Evolutionary conservation across 169 alveolate genomes (phyloP).

Genomic region (Amoebophrya sp.): DNA sequence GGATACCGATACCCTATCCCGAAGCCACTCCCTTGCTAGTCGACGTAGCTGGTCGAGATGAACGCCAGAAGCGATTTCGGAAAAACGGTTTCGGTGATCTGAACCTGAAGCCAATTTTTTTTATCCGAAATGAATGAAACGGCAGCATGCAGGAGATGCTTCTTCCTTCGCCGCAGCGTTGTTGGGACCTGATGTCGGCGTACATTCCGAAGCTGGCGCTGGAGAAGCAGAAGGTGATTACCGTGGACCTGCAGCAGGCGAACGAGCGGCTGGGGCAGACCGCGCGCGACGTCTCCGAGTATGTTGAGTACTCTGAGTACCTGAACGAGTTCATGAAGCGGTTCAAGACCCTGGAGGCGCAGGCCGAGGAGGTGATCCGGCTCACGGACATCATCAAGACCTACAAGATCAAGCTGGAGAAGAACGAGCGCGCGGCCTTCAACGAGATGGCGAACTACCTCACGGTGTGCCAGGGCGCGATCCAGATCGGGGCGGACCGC

Average conservation of each 20-base stretch:
- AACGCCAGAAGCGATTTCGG: no score
- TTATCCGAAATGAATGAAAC: no score
- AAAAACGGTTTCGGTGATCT: no score
- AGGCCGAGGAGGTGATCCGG: background rate
- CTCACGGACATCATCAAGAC: background rate
- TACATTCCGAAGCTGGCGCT: slow-evolving; percentile 34
- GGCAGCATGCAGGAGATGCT: slow-evolving; percentile 1
- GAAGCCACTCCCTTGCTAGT: no score
- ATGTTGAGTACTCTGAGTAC: slow-evolving; percentile 14
- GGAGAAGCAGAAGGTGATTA: slow-evolving; percentile 16
- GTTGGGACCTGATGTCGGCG: slow-evolving; percentile 4
- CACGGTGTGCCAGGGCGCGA: background rate
- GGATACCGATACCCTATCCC: no score
- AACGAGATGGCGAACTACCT: background rate
- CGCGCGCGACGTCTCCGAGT: slow-evolving; percentile 27
- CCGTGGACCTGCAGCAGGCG: slow-evolving; percentile 18
- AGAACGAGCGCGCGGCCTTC: slow-evolving; percentile 2
- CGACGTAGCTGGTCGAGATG: no score
- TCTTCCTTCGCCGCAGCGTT: slow-evolving; percentile 23
- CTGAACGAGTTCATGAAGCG: background rate
- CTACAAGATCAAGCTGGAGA: background rate
- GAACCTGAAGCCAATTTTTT: no score
- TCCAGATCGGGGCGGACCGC: background rate
- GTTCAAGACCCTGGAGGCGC: background rate
- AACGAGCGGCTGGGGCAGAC: slow-evolving; percentile 24